A percentile compares a stretch with the other conserved stretches of the same genome.
These are phyloP conservation scores for Claviceps pusilla DNA, from an alignment of 2,329 filamentous ascomycete genomes.

Conservation along the genomic window DNA sequence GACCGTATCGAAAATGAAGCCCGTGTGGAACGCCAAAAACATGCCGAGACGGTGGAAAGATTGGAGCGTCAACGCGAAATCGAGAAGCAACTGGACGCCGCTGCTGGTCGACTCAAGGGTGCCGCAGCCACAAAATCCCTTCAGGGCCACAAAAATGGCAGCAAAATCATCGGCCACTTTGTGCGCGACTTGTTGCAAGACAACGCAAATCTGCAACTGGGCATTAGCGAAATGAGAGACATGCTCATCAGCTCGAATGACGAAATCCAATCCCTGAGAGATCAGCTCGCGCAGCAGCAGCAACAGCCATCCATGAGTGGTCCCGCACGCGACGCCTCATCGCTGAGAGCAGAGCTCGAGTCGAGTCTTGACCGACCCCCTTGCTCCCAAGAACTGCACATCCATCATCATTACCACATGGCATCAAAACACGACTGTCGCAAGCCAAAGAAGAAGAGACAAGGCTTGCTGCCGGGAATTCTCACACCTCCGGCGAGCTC, in stretches of 20 bases:
- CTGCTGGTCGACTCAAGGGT: slow-evolving; percentile 66
- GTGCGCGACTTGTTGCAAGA: slow-evolving; percentile 91
- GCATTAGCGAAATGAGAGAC: slow-evolving; percentile 79
- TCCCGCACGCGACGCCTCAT: slow-evolving; percentile 28
- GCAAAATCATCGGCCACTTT: slow-evolving; percentile 79
- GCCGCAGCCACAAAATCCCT: slow-evolving; percentile 58
- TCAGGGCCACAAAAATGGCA: slow-evolving; percentile 41
- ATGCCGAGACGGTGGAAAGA: slow-evolving; percentile 63
- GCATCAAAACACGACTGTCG: slow-evolving; percentile 44
- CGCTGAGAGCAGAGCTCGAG: slow-evolving; percentile 58
- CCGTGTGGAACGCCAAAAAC: slow-evolving; percentile 62
- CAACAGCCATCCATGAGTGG: slow-evolving; percentile 51
- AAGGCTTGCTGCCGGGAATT: slow-evolving; percentile 43
- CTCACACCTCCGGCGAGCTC: slow-evolving; percentile 39
- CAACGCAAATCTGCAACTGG: slow-evolving; percentile 84
- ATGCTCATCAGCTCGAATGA: slow-evolving; percentile 86
- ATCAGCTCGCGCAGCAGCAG: slow-evolving; percentile 52
- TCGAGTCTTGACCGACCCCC: slow-evolving; percentile 23
- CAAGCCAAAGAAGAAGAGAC: slow-evolving; percentile 58
- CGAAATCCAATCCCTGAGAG: slow-evolving; percentile 74
- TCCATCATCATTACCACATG: slow-evolving; percentile 88
- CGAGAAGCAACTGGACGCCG: slow-evolving; percentile 66
- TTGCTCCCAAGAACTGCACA: slow-evolving; percentile 62
- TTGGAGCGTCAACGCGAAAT: slow-evolving; percentile 74
- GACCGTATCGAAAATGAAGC: slow-evolving; percentile 79